A percentile compares a stretch with the other conserved stretches of the same genome.
Evolutionary conservation across 331 rosid genomes (phyloP).

Genomic region (Quercus tomentella): DNA sequence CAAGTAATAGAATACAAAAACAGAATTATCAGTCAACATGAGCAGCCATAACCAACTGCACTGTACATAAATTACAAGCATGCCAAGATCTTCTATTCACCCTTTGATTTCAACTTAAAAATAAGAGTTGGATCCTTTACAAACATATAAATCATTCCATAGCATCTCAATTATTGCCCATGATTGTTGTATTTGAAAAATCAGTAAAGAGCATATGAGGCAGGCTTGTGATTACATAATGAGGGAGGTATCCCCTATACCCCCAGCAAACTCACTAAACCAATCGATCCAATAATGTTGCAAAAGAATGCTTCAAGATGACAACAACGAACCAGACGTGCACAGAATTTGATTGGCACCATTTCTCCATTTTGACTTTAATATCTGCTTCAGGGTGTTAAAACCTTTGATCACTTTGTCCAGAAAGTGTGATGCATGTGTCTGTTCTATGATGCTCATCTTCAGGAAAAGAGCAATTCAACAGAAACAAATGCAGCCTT

Average conservation of each 20-base stretch:
- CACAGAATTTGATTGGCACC: constrained; percentile 13
- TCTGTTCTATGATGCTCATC: constrained; percentile 30
- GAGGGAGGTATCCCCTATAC: not conserved
- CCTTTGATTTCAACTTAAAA: constrained; percentile 40
- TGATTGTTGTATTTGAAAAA: constrained; percentile 31
- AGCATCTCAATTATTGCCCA: constrained; percentile 36
- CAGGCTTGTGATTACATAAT: constrained; percentile 23
- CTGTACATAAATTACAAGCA: constrained; percentile 66
- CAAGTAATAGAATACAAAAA: constrained; percentile 35
- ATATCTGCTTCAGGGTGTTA: constrained; percentile 15
- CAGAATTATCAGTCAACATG: constrained; percentile 23
- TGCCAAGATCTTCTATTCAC: constrained; percentile 28
- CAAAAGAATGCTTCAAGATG: constrained; percentile 56
- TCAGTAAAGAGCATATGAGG: constrained; percentile 31
- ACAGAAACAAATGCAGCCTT: constrained; percentile 8
- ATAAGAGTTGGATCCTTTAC: constrained; percentile 46
- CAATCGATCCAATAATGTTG: constrained; percentile 39
- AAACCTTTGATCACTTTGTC: constrained; percentile 24
- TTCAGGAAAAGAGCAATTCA: constrained; percentile 14
- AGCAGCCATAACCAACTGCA: constrained; percentile 39
- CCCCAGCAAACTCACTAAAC: constrained; percentile 37
- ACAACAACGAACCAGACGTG: constrained; percentile 40
- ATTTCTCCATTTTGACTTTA: constrained; percentile 19
- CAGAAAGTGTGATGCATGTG: constrained; percentile 38
- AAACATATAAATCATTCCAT: constrained; percentile 32